Conservation (phyloP, 805 yeast species). For the Metschnikowia cerradonensis region DNA sequence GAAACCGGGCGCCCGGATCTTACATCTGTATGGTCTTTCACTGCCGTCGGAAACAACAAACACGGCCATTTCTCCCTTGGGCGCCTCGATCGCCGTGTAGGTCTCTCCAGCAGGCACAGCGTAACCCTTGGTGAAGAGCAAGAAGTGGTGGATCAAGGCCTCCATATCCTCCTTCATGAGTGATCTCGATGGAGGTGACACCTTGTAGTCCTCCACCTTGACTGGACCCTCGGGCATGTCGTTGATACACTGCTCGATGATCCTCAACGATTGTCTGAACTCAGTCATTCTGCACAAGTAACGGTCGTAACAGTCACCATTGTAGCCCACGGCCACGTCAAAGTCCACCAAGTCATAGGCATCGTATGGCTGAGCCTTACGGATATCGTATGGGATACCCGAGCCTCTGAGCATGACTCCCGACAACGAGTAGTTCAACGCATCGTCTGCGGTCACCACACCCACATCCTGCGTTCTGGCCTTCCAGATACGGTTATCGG, state of each 20-base stretch:
- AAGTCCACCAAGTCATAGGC: constrained; percentile 85
- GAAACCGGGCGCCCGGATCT: constrained; percentile 92
- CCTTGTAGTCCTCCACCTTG: constrained; percentile 85
- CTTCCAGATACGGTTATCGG: constrained; percentile 91
- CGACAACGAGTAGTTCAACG: constrained; percentile 70
- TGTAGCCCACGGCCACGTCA: constrained; percentile 79
- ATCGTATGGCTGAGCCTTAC: constrained; percentile 86
- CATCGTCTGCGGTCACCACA: constrained; percentile 79
- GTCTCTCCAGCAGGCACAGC: constrained; percentile 90
- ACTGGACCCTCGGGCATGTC: constrained; percentile 91
- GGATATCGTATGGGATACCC: constrained; percentile 81
- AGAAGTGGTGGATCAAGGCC: constrained; percentile 84
- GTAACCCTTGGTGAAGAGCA: constrained; percentile 83
- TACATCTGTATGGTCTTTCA: constrained; percentile 89
- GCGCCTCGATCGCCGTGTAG: constrained; percentile 88
- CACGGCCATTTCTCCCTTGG: constrained; percentile 94
- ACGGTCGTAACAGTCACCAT: constrained; percentile 91
- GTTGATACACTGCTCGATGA: constrained; percentile 84
- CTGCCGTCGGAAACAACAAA: constrained; percentile 84
- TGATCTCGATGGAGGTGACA: constrained; percentile 75
- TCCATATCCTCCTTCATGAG: constrained; percentile 92
- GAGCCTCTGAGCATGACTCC: constrained; percentile 92
- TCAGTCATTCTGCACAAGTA: constrained; percentile 86
- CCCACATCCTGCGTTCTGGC: constrained; percentile 82
- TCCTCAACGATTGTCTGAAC: constrained; percentile 85